Evolutionary conservation across 177 flowering plant genomes (phyloP).

Genomic region (Vitis hybrid): DNA sequence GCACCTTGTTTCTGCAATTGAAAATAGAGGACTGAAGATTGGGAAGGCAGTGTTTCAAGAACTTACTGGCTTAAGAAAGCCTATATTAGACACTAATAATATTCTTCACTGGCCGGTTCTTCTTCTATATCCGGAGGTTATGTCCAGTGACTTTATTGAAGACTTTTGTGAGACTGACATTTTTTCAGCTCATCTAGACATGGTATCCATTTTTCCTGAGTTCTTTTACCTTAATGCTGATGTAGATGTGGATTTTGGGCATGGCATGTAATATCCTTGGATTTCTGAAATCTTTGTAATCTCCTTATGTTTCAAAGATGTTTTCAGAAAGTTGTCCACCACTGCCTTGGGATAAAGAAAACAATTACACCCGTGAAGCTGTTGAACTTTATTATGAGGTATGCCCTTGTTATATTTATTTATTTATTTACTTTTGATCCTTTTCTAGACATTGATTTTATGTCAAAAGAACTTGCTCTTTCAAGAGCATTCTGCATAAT

Average conservation of each 20-base stretch:
- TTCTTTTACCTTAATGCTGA: slow-evolving; percentile 5
- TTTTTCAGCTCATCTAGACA: slow-evolving; percentile 79
- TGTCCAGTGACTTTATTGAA: slow-evolving; percentile 95
- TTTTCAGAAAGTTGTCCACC: slow-evolving; percentile 79
- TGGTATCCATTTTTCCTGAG: slow-evolving; percentile 63
- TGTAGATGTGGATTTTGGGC: neutral
- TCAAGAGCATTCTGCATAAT: neutral
- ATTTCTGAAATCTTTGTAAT: slow-evolving; percentile 4
- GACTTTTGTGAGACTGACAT: slow-evolving; percentile 95
- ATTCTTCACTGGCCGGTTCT: slow-evolving; percentile 97
- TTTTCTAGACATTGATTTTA: neutral
- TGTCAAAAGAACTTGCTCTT: neutral
- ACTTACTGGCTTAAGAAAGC: slow-evolving; percentile 77
- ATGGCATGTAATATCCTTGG: neutral
- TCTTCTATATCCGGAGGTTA: slow-evolving; percentile 87
- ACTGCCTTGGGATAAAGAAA: slow-evolving; percentile 81
- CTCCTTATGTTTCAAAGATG: slow-evolving; percentile 87
- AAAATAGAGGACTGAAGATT: slow-evolving; percentile 62
- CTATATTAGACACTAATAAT: slow-evolving; percentile 57
- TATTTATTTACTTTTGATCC: neutral
- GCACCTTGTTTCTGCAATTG: slow-evolving; percentile 70
- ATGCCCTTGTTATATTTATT: slow-evolving; percentile 3
- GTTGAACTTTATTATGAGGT: slow-evolving; percentile 92
- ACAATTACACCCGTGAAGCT: slow-evolving; percentile 68
- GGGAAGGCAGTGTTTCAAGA: slow-evolving; percentile 79